phyloP scores from a whole-genome alignment of 1,284 basidiomycete species.

The Bondarzewia mesenterica region DNA sequence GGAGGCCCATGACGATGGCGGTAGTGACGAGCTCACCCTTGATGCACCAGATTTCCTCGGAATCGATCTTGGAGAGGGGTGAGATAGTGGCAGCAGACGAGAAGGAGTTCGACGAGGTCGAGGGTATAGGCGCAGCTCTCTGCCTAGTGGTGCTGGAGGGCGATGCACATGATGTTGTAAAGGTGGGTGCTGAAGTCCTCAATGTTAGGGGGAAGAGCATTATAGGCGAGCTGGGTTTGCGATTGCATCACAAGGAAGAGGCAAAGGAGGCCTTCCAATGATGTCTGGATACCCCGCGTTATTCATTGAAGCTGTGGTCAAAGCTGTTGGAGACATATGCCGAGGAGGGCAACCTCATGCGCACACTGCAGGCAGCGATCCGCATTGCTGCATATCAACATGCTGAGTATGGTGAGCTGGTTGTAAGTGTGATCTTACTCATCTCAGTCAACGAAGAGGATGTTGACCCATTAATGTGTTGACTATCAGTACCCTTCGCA shows the following conservation, averaged over 20 bases:
- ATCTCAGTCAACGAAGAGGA: not conserved
- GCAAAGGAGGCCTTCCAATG: conserved; percentile 96
- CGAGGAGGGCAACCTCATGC: conserved; percentile 87
- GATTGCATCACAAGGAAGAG: conserved; percentile 95
- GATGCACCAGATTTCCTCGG: conserved; percentile 71
- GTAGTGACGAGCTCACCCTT: conserved; percentile 66
- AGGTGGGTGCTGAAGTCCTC: conserved; percentile 46
- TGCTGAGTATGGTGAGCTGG: conserved; percentile 79
- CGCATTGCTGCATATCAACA: conserved; percentile 90
- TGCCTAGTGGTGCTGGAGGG: conserved; percentile 47
- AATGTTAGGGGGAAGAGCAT: conserved; percentile 33
- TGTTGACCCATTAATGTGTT: conserved; percentile 2
- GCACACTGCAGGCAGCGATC: conserved; percentile 87
- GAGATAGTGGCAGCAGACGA: conserved; percentile 67
- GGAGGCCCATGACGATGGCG: conserved; percentile 73
- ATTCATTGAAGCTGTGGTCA: conserved; percentile 89
- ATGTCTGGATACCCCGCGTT: conserved; percentile 80
- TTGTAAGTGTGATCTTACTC: conserved; percentile 38
- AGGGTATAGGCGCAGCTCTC: conserved; percentile 43
- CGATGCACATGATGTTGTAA: conserved; percentile 58
- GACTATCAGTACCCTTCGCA: conserved; percentile 74
- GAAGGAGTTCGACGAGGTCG: conserved; percentile 66
- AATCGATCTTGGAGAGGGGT: conserved; percentile 62
- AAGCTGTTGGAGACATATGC: conserved; percentile 97
- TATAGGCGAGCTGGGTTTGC: conserved; percentile 76